These are phyloP conservation scores for Strobilomyces echinocephalus DNA, from an alignment of 768 basidiomycete genomes.

Conservation along the genomic window DNA sequence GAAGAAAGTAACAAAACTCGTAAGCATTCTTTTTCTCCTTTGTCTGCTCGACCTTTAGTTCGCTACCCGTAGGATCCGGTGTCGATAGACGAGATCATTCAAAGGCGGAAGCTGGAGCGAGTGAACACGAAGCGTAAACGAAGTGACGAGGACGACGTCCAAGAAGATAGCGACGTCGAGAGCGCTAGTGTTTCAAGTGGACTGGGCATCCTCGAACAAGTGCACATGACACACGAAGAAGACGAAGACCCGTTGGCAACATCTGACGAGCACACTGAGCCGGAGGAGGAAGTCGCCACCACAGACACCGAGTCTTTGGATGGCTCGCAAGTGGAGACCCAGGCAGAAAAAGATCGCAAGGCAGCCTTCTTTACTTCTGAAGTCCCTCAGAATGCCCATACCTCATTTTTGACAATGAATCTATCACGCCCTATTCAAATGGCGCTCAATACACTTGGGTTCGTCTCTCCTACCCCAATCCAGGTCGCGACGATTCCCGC, in stretches of 20 bases:
- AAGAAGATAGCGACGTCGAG: conserved; percentile 34
- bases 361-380: conserved; percentile 81
- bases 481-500: conserved; percentile 92
- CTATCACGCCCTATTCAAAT: conserved; percentile 92
- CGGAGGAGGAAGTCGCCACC: conserved; percentile 24
- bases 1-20: conserved; percentile 58
- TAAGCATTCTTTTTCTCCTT: conserved; percentile 31
- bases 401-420: conserved; percentile 90
- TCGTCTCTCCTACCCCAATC: conserved; percentile 88
- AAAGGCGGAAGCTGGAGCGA: conserved; percentile 49
- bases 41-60: neutral
- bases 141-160: conserved; percentile 30
- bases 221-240: conserved; percentile 27
- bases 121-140: conserved; percentile 61
- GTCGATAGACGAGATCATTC: conserved; percentile 90
- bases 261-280: conserved; percentile 28
- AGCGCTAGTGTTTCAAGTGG: conserved; percentile 9
- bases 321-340: conserved; percentile 57
- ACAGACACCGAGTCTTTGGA: conserved; percentile 48
- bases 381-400: conserved; percentile 47
- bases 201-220: conserved; percentile 15
- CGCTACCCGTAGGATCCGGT: conserved; percentile 55
- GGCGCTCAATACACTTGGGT: conserved; percentile 77
- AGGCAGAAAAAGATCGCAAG: conserved; percentile 64
- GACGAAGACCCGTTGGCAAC: conserved; percentile 33